These are phyloP conservation scores for Metahyphopichia silvanorum DNA, from an alignment of 805 yeast genomes.

Conservation along the genomic window DNA sequence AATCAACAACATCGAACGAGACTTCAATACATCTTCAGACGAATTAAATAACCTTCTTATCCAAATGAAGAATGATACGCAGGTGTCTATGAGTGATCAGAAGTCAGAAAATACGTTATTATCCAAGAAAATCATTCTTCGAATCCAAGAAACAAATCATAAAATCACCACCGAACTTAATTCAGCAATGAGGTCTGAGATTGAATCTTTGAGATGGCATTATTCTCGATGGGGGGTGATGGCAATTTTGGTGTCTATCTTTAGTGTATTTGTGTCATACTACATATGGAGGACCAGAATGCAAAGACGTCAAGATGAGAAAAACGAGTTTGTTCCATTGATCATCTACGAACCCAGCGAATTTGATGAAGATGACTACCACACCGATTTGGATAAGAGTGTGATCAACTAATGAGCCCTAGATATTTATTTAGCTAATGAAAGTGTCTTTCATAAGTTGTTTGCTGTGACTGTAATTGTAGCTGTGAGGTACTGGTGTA, in stretches of 20 bases:
- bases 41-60: constrained; percentile 64
- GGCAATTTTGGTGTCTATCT: constrained; percentile 66
- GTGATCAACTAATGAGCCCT: constrained; percentile 7
- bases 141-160: constrained; percentile 79
- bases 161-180: constrained; percentile 78
- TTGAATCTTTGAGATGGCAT: constrained; percentile 90
- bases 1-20: constrained; percentile 67
- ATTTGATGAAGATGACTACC: constrained; percentile 50
- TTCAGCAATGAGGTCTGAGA: constrained; percentile 79
- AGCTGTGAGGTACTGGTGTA: too few species aligned
- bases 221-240: constrained; percentile 84
- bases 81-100: constrained; percentile 82
- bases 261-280: constrained; percentile 50
- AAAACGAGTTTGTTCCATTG: constrained; percentile 40
- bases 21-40: constrained; percentile 69
- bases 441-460: too few species aligned
- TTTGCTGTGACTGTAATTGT: too few species aligned
- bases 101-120: constrained; percentile 78
- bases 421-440: neutral
- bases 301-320: constrained; percentile 16
- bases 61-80: constrained; percentile 65
- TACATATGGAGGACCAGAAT: constrained; percentile 34
- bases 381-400: constrained; percentile 48
- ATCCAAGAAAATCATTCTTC: constrained; percentile 63
- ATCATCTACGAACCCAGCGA: constrained; percentile 46